These are phyloP conservation scores for Populus tremula DNA, from an alignment of 345 rosid species.

Conservation along the genomic window DNA sequence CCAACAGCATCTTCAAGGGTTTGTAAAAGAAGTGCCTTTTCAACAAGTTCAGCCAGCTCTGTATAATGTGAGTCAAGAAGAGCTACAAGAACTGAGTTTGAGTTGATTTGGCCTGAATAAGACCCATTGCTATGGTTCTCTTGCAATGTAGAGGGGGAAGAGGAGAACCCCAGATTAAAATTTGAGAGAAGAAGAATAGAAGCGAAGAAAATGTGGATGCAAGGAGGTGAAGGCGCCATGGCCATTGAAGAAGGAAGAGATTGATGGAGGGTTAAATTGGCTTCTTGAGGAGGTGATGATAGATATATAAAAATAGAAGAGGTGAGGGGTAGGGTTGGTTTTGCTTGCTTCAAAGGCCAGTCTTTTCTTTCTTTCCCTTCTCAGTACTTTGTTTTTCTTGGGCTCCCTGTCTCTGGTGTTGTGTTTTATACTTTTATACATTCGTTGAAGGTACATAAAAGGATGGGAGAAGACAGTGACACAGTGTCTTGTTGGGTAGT, in stretches of 20 bases:
- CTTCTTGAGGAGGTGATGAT: not conserved
- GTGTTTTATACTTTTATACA: not conserved
- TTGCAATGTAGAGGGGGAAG: not conserved
- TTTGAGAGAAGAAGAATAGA: not conserved
- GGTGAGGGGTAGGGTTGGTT: not conserved
- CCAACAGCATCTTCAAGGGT: conserved; percentile 86
- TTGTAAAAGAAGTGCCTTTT: conserved; percentile 86
- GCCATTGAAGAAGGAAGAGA: not conserved
- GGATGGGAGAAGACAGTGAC: not conserved
- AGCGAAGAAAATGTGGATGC: not conserved
- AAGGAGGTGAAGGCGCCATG: not conserved
- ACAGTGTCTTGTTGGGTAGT: too few species aligned
- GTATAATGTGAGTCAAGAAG: conserved; percentile 95
- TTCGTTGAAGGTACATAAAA: not conserved
- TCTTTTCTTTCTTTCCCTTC: not conserved
- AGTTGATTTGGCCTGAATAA: conserved; percentile 46
- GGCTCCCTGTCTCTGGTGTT: not conserved
- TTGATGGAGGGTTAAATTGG: not conserved
- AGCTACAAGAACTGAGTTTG: conserved; percentile 90
- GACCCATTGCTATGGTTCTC: not conserved
- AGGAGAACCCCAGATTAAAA: not conserved
- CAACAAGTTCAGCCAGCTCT: conserved; percentile 79
- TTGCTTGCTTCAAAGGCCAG: conserved; percentile 7
- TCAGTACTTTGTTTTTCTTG: not conserved
- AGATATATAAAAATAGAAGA: not conserved